Conservation (phyloP, 2,329 filamentous ascomycete genomes). For the Xylariomycetidae sp. region DNA sequence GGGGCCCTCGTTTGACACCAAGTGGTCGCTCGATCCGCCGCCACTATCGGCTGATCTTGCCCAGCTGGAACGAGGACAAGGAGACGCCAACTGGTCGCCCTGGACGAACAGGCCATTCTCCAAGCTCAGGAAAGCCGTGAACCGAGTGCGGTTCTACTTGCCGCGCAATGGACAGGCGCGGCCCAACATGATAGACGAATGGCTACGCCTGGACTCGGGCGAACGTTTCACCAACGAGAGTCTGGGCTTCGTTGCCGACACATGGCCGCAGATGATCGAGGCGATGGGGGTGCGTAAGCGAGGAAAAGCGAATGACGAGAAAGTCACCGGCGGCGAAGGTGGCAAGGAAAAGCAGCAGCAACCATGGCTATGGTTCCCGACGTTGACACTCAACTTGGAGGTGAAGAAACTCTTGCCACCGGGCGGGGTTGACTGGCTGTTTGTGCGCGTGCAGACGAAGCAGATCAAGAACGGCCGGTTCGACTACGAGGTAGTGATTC, state of each 20-base stretch:
- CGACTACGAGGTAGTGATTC: constrained; percentile 24
- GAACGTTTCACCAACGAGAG: constrained; percentile 20
- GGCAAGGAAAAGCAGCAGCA: background rate
- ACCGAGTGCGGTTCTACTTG: constrained; percentile 17
- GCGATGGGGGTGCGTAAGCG: constrained; percentile 8
- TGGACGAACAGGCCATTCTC: constrained; percentile 14
- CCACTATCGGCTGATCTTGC: constrained; percentile 21
- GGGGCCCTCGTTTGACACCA: constrained; percentile 45
- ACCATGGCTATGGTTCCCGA: constrained; percentile 56
- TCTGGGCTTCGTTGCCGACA: constrained; percentile 23
- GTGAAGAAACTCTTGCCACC: constrained; percentile 63
- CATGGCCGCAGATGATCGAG: constrained; percentile 24
- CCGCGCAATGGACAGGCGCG: constrained; percentile 16
- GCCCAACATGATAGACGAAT: constrained; percentile 22
- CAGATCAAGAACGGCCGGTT: constrained; percentile 17
- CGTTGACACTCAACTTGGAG: constrained; percentile 61
- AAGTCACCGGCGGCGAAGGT: background rate
- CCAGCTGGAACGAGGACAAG: constrained; percentile 19
- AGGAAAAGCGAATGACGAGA: background rate
- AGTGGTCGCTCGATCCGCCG: constrained; percentile 40
- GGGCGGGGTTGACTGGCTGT: constrained; percentile 62
- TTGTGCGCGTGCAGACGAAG: constrained; percentile 41
- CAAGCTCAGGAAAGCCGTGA: constrained; percentile 20
- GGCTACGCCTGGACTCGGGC: constrained; percentile 23
- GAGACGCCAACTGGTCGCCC: constrained; percentile 19